Percentiles rank a stretch among this genome's conserved stretches.
phyloP scores from a whole-genome alignment of 495 filamentous ascomycete genomes.

The Penicillium maclennaniae region DNA sequence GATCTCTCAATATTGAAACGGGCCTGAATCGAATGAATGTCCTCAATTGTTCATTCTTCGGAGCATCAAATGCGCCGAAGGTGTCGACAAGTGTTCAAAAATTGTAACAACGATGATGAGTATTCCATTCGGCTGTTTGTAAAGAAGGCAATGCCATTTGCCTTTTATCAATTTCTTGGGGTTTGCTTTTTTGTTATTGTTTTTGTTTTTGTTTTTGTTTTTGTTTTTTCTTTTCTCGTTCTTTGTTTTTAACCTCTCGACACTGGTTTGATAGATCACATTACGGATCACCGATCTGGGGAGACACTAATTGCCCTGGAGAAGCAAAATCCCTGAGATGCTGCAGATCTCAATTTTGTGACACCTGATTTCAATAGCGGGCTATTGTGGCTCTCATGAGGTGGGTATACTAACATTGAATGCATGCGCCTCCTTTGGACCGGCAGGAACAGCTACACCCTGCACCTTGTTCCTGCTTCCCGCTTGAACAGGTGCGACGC shows the following conservation, averaged over 20 bases:
- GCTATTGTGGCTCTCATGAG: neutral
- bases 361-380: neutral
- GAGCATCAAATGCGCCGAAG: neutral
- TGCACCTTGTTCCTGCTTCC: neutral
- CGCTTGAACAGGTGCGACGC: constrained; percentile 6
- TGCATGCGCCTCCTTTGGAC: neutral
- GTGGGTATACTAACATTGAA: neutral
- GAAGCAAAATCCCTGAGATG: constrained; percentile 1
- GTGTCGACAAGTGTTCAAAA: neutral
- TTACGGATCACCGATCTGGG: constrained; percentile 1
- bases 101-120: neutral
- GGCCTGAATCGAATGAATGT: neutral
- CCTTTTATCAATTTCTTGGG: no score
- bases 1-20: neutral
- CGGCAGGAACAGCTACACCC: constrained; percentile 7
- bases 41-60: neutral
- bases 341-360: constrained; percentile 3
- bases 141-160: no score
- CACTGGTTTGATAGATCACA: constrained; percentile 5
- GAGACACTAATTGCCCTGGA: neutral
- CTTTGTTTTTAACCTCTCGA: neutral
- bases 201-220: neutral
- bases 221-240: neutral
- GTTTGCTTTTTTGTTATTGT: no score
- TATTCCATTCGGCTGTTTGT: no score